Percentiles rank a stretch among this genome's conserved stretches.
These are phyloP conservation scores for Pisolithus albus DNA, from an alignment of 768 basidiomycete genomes.

Conservation along the genomic window DNA sequence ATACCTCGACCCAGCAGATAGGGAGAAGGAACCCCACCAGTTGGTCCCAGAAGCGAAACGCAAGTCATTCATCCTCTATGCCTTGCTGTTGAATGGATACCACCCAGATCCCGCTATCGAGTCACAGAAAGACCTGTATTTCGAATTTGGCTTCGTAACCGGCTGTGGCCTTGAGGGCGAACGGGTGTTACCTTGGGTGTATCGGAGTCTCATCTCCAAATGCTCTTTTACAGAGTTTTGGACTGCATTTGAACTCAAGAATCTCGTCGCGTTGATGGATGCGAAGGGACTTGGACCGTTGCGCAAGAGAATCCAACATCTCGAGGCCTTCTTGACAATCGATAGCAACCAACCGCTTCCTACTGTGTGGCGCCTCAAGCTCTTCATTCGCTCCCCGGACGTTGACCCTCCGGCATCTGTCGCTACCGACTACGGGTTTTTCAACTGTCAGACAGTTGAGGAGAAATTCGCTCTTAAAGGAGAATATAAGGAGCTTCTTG, in stretches of 20 bases:
- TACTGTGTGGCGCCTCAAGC: constrained; percentile 34
- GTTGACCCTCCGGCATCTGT: constrained; percentile 8
- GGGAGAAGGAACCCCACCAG: background rate
- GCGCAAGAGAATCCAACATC: constrained; percentile 4
- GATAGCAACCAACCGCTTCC: constrained; percentile 6
- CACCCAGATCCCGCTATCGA: background rate
- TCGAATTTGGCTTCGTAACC: constrained; percentile 12
- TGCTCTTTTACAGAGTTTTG: constrained; percentile 33
- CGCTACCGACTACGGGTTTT: constrained; percentile 31
- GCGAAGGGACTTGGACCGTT: constrained; percentile 9
- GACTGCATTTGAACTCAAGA: constrained; percentile 18
- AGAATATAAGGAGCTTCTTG: constrained; percentile 27
- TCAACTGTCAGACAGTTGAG: constrained; percentile 23
- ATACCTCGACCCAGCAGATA: constrained; percentile 1
- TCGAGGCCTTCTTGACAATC: constrained; percentile 21
- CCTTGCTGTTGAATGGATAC: background rate
- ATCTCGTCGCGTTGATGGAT: constrained; percentile 23
- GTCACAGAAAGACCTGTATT: background rate
- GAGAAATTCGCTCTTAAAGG: constrained; percentile 24
- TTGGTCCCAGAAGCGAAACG: background rate
- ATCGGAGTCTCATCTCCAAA: constrained; percentile 17
- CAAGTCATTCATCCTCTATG: background rate
- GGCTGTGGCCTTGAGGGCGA: background rate
- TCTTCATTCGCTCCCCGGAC: constrained; percentile 14
- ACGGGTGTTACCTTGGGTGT: constrained; percentile 6